Evolutionary conservation across 2,329 filamentous ascomycete genomes (phyloP), one percentile per base, ranked within the genome.

Genomic region (Bimuria novae-zelandiae): DNA sequence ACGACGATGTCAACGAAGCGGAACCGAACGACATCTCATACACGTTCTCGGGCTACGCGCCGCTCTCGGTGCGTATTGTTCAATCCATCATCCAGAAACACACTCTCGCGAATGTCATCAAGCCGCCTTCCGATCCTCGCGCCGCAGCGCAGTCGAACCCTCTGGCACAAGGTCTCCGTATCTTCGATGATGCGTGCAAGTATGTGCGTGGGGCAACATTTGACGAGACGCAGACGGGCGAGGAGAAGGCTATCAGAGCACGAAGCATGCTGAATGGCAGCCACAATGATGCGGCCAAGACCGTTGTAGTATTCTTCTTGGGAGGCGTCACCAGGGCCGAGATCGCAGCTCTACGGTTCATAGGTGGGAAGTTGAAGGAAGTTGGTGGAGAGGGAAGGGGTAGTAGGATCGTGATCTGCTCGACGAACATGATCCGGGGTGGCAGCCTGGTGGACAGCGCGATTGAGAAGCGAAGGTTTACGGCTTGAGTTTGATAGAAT

Each of bases 301-400:
- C 89, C 0, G 88, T 96, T 0, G 90, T 97, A 68, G 87, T 99
- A n/a, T 96, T 97, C 63, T 97, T 97, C 75, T 79, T 99, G 16
- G 94, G 94, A n/a, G 95, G 94, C 1, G 89, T 99, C 50, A 97
- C 92, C 0, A 96, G 95, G 69, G 93, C 94, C 0, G 94, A 99
- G 75, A 93, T 99, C 71, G 92, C 95, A 35, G 94, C 95, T 17
- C 72, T 99, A 69, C 83, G 95, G 49, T 97, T 96, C 70, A 88
- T 99, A 62, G 90, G 89, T 8, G 86, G 86, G 69, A 87, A 93
- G 73, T 56, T 80, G 53, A 73, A 61, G 87, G 94, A 85, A 84
- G 89, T 80, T 57, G 76, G 72, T 3, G 87, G 88, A 59, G 86
- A 90, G 61, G 75, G 70, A 1, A 73, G 82, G 45, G 87, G 88